phyloP scores from a whole-genome alignment of 805 yeast genomes.

The Ogataea dorogensis region DNA sequence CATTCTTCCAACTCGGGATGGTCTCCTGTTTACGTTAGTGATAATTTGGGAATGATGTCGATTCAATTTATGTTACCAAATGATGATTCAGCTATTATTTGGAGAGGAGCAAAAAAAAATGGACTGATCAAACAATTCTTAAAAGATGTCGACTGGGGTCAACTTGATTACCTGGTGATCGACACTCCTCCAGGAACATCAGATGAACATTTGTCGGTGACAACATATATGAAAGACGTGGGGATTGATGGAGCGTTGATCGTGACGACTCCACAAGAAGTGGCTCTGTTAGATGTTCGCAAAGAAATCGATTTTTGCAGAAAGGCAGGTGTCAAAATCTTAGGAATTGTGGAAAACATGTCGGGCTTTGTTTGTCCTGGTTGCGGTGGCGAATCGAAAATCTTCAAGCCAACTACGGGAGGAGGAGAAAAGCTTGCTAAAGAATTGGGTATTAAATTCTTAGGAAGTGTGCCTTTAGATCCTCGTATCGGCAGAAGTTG shows the following conservation, averaged over 20 bases:
- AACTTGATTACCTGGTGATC: constrained; percentile 77
- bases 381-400: constrained; percentile 86
- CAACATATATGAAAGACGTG: constrained; percentile 79
- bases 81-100: constrained; percentile 88
- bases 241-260: constrained; percentile 95
- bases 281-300: constrained; percentile 89
- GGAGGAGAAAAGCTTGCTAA: constrained; percentile 86
- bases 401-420: constrained; percentile 94
- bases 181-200: constrained; percentile 99
- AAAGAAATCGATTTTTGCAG: constrained; percentile 94
- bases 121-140: constrained; percentile 90
- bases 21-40: constrained; percentile 95
- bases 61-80: constrained; percentile 94
- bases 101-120: constrained; percentile 97
- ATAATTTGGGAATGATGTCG: constrained; percentile 92
- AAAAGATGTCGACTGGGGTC: constrained; percentile 95
- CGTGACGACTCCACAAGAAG: constrained; percentile 98
- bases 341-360: constrained; percentile 97
- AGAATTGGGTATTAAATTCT: constrained; percentile 72
- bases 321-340: constrained; percentile 80
- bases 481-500: constrained; percentile 91
- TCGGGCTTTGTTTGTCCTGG: constrained; percentile 96
- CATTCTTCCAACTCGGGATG: constrained; percentile 92
- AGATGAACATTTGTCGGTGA: constrained; percentile 92
- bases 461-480: constrained; percentile 94